Percentiles rank a stretch among this genome's conserved stretches.
Evolutionary conservation across 306 rosid genomes (phyloP).

Genomic region (Coriaria nepalensis): DNA sequence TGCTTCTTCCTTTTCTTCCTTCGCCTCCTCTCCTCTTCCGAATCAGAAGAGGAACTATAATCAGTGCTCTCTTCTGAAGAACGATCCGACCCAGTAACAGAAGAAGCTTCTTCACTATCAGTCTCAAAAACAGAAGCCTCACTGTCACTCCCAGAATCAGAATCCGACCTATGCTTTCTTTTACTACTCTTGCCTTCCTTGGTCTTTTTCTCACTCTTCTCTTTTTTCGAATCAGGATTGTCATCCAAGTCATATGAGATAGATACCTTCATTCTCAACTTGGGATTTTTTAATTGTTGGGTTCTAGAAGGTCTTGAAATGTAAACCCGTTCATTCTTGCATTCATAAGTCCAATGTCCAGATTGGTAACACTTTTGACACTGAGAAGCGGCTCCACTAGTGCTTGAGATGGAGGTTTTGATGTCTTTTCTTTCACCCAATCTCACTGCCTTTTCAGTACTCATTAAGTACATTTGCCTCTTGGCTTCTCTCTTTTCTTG

Average conservation of each 20-base stretch:
- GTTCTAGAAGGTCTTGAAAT: constrained; percentile 91
- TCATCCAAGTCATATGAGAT: constrained; percentile 39
- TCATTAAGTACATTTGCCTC: constrained; percentile 97
- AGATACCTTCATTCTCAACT: constrained; percentile 53
- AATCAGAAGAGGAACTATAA: constrained; percentile 69
- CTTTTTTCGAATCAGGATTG: constrained; percentile 24
- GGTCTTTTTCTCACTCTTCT: constrained; percentile 28
- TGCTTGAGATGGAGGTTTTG: constrained; percentile 35
- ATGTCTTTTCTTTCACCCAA: constrained; percentile 87
- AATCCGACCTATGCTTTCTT: constrained; percentile 53
- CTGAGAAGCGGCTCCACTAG: constrained; percentile 46
- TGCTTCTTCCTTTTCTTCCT: constrained; percentile 64
- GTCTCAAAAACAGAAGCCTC: constrained; percentile 94
- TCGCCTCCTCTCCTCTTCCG: constrained; percentile 60
- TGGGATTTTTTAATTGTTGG: constrained; percentile 85
- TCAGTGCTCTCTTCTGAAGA: constrained; percentile 63
- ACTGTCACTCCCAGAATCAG: constrained; percentile 55
- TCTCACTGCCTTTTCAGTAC: constrained; percentile 92
- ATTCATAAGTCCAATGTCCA: constrained; percentile 95
- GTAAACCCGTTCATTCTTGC: constrained; percentile 89
- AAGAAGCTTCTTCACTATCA: constrained; percentile 67
- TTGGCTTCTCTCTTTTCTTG: constrained; percentile 98
- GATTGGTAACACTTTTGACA: constrained; percentile 86
- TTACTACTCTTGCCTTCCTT: constrained; percentile 32
- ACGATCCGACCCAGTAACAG: constrained; percentile 59